Evolutionary conservation across 257 asterid species (phyloP), one percentile per base, ranked within the genome.

Genomic region (Salvia rosmarinus): DNA sequence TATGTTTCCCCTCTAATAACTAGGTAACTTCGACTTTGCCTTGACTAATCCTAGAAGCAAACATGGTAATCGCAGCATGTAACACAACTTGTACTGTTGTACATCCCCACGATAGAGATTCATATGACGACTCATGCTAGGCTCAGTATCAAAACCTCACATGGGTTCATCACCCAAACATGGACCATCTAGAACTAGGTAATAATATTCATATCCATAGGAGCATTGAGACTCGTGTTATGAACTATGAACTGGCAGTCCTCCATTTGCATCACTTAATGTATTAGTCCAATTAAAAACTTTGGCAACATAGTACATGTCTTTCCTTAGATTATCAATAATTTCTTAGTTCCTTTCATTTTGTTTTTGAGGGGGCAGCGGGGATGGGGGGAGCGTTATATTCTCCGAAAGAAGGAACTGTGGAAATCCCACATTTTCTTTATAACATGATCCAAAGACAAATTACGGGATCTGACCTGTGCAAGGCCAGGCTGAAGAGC

Each of bases 401-500:
- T 32, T 35, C 16, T 39, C 17, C 49, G 30, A 68, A 32, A 47
- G 51, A 44, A 23, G 54, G 65, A 58, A 54, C 39, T 54, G 20
- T 66, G 51, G 73, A 54, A 61, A 47, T 39, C 56, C 47, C 56
- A 39, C 23, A 64, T 72, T 21, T 64, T 32, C 57, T 58, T 46
- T 68, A 54, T 65, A 43, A 40, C 25, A 46, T 51, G 54, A 70
- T 32, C 20, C 9, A 40, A 61, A 21, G 47, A 67, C 35, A 50
- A 67, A 43, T 47, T 19, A 65, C 19, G 28, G 63, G 65, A 80
- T 77, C 83, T 66, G 68, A 93, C 98, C 98, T 87, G 98, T 17
- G 98, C 98, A 79, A 93, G 98, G 78, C 98, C 98, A 77, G 98
- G 98, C 85, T 93, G 98, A 62, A 93, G 96, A 80, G 98, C 98